Conservation (phyloP, 495 filamentous ascomycete species). For the Trypethelium eluteriae region DNA sequence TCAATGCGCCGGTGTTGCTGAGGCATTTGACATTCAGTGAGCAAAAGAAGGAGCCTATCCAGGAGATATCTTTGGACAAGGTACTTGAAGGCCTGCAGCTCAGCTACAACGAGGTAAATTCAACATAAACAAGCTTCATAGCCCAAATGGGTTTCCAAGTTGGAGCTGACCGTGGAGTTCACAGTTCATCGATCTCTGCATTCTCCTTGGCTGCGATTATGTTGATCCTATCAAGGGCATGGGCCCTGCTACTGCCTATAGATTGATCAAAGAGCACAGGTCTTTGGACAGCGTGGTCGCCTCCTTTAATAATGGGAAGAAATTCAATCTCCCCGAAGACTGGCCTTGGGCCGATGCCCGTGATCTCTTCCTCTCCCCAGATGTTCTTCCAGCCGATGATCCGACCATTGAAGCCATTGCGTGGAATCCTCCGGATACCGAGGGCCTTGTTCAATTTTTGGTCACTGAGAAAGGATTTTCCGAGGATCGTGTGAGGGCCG, state of each 20-base stretch:
- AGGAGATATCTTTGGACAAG: constrained; percentile 80
- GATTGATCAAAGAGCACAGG: constrained; percentile 83
- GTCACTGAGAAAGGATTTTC: constrained; percentile 93
- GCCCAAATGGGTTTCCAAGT: constrained; percentile 34
- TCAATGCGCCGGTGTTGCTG: constrained; percentile 82
- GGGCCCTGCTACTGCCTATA: constrained; percentile 81
- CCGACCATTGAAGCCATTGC: constrained; percentile 83
- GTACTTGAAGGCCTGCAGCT: constrained; percentile 63
- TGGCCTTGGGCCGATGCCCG: constrained; percentile 93
- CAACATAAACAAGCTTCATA: not conserved
- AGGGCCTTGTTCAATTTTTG: constrained; percentile 79
- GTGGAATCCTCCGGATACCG: constrained; percentile 88
- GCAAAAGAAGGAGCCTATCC: constrained; percentile 93
- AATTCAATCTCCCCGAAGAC: constrained; percentile 76
- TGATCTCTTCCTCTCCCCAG: constrained; percentile 80
- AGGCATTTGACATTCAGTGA: constrained; percentile 94
- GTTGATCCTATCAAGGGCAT: constrained; percentile 92
- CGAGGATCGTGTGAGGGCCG: constrained; percentile 80
- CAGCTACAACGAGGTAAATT: constrained; percentile 1
- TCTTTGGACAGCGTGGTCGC: constrained; percentile 77
- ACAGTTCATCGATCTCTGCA: constrained; percentile 94
- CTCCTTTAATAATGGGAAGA: constrained; percentile 45
- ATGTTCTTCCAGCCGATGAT: constrained; percentile 77
- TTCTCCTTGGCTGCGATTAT: constrained; percentile 96
- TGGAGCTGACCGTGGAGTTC: constrained; percentile 53